Evolutionary conservation across 2,329 filamentous ascomycete genomes (phyloP), one percentile per base, ranked within the genome.

Genomic region (Cladosporium sp.): DNA sequence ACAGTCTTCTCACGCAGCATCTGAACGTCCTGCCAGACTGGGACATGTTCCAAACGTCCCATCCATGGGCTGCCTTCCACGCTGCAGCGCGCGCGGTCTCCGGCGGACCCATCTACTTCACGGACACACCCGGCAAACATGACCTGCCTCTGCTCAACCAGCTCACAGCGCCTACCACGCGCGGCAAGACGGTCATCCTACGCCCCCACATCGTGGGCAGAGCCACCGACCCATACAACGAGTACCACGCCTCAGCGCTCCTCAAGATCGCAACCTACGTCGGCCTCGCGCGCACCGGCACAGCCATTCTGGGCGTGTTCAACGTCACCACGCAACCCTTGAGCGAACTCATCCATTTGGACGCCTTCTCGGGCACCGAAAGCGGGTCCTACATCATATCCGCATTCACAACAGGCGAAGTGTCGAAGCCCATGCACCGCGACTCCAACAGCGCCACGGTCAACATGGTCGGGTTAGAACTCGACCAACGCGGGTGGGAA

Each of bases 71-170:
- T 0, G 80, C 79, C 0, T 95, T 93, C 64, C 93, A 99, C 60
- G 93, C 89, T 4, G 92, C 93, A 1, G 91, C 90, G 2, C 80
- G 93, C 41, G 95, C 89, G 66, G 76, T 99, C 8, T 91, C 86
- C 42, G 93, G 93, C 7, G 93, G 93, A 0, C 93, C 92, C 0
- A 86, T 99, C 36, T 96, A 95, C 61, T 91, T 99, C 65, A 97
- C 92, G 0, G 93, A 99, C 68, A 80, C 83, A 0, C 92, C 92
- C 0, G 91, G 89, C 0, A 72, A 88, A 53, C 89, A 97, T 66
- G 79, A 96, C 61, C 62, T 90, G 24, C 70, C 77, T 5, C 69
- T 99, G 13, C 86, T 99, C 54, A 70, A 77, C 22, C 85, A 95
- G 65, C 91, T 97, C 78, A 90, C 87, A 0, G 91, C 86, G 0